Evolutionary conservation across 202 grass and related monocot species (phyloP).

Genomic region (Elaeis oleifera): DNA sequence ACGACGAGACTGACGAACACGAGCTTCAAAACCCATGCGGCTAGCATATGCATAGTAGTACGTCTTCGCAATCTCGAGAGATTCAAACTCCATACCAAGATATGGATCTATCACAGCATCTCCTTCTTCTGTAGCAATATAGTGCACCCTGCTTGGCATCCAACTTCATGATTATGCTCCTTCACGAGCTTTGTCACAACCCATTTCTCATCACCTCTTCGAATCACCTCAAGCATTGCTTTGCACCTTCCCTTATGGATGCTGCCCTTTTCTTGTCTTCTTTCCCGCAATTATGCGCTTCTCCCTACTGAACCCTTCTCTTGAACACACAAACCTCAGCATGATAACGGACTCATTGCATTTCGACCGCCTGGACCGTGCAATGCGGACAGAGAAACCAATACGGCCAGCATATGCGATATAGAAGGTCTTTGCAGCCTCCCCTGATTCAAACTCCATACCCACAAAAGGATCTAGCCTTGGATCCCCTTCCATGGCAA

Average conservation of each 20-base stretch:
- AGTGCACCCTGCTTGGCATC: slow-evolving; percentile 73
- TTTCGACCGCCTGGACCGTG: slow-evolving; percentile 69
- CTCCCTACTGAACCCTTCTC: slow-evolving; percentile 82
- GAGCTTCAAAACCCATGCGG: slow-evolving; percentile 79
- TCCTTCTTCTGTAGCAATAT: slow-evolving; percentile 58
- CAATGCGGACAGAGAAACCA: slow-evolving; percentile 80
- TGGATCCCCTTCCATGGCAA: slow-evolving; percentile 49
- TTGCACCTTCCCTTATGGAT: slow-evolving; percentile 86
- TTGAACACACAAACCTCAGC: slow-evolving; percentile 81
- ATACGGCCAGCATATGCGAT: slow-evolving; percentile 90
- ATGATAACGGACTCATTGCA: slow-evolving; percentile 90
- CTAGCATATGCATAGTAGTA: slow-evolving; percentile 95
- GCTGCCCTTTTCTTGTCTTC: slow-evolving; percentile 71
- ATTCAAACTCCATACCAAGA: slow-evolving; percentile 83
- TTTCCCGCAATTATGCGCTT: slow-evolving; percentile 47
- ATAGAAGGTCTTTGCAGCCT: slow-evolving; percentile 93
- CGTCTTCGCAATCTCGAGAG: slow-evolving; percentile 73
- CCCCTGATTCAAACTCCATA: slow-evolving; percentile 91
- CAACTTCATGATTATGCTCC: slow-evolving; percentile 90
- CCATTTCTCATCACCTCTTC: slow-evolving; percentile 73
- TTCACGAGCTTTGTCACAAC: slow-evolving; percentile 86
- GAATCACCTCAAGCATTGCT: slow-evolving; percentile 94
- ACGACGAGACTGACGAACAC: slow-evolving; percentile 73
- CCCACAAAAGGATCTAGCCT: slow-evolving; percentile 63
- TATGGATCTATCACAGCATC: slow-evolving; percentile 65